Base-by-base conservation (phyloP, 805 yeast species). In the Teunomyces atbi region DNA sequence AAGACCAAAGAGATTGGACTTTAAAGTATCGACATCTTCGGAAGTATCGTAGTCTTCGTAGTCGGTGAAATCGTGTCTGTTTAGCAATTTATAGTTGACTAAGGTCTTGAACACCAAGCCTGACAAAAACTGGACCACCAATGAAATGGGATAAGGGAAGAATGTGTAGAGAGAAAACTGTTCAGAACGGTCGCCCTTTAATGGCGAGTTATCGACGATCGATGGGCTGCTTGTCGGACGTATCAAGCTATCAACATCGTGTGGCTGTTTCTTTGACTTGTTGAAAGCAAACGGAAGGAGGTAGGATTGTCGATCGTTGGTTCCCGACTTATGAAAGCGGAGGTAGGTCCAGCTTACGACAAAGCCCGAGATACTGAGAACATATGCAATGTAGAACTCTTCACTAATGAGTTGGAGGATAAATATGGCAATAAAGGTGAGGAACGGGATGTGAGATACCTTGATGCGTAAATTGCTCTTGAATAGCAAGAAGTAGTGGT, bases 401-500 rank as follows among this genome's bases (percentile, higher is more conserved):
- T 54, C 63, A 53, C 55, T 57, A 45, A 60, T 42, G 16, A 56
- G 47, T 51, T 44, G 67, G 18, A 53, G 58, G 5, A 45, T 55
- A 58, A 41, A 71, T 49, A 38, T 61, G 5, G 26, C 56, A 16
- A 59, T 45, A 2, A 64, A 34, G 19, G 38, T 37, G 6, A 45
- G 18, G 35, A 71, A 68, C n/a, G 77, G 68, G 5, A 74, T 44
- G 39, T 69, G 68, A 32, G 73, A 57, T 18, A 72, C 71, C 52
- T 71, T 72, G 35, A 81, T 65, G 49, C 79, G 71, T 45, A 74
- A 44, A 44, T 66, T 49, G 35, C 79, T 78, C 46, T 73, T 65
- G 64, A 81, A 67, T 46, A 79, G 65, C 41, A 71, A 64, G 53
- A 80, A 60, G 52, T 82, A 68, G 65, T 83, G 80, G 55, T 82